Evolutionary conservation across 1,284 basidiomycete species (phyloP).

Genomic region (Puccinia polysora): DNA sequence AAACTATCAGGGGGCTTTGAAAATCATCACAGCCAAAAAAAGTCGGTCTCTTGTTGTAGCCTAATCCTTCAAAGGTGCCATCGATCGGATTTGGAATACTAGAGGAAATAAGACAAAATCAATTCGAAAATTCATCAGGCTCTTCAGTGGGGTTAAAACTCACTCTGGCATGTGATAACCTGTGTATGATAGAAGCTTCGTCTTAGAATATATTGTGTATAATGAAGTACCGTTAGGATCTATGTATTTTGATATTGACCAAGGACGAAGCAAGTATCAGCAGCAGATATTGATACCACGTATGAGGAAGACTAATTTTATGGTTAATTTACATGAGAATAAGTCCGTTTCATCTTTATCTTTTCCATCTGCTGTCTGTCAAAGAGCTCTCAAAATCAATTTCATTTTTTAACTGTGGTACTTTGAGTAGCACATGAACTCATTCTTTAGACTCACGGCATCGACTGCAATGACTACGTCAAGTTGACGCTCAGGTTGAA

Average conservation of each 20-base stretch:
- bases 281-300: not conserved
- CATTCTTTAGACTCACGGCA: conserved; percentile 16
- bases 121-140: too few relatives aligned
- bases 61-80: conserved; percentile 28
- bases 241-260: not conserved
- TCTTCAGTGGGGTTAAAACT: too few relatives aligned
- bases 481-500: conserved; percentile 36
- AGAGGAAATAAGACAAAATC: not conserved
- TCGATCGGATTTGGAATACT: conserved; percentile 38
- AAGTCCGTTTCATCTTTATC: not conserved
- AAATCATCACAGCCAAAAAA: conserved; percentile 35
- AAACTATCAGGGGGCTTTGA: conserved; percentile 21
- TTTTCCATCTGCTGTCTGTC: conserved; percentile 5
- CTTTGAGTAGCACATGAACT: too few relatives aligned
- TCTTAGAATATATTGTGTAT: conserved; percentile 27
- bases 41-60: conserved; percentile 29
- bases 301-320: not conserved
- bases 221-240: conserved; percentile 42
- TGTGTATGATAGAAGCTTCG: conserved; percentile 7
- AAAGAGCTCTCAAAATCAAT: too few relatives aligned
- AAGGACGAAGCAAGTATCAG: not conserved
- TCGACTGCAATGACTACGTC: conserved; percentile 40
- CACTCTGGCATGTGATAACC: conserved; percentile 39
- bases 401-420: too few relatives aligned
- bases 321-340: conserved; percentile 2